These are phyloP conservation scores for Phytopythium vexans DNA, from an alignment of 352 stramenopile genomes.

Conservation along the genomic window DNA sequence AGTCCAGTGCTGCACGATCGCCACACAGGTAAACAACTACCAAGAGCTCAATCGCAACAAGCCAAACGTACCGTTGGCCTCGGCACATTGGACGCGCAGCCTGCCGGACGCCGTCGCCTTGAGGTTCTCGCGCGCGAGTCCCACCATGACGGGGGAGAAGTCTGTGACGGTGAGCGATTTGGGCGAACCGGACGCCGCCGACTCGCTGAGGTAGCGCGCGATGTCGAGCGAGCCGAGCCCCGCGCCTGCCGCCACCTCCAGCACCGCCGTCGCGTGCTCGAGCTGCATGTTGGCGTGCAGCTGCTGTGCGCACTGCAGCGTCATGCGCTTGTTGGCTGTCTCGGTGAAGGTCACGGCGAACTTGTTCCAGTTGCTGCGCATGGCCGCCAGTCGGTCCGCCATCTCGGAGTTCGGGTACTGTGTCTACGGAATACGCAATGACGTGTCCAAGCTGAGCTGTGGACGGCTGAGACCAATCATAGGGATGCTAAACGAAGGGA, in stretches of 20 bases:
- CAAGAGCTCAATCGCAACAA: background rate
- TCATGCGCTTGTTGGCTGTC: conserved; percentile 43
- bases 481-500: too few species aligned
- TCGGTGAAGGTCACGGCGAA: conserved; percentile 35
- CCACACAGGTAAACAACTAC: too few species aligned
- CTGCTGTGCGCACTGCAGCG: conserved; percentile 37
- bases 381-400: too few species aligned
- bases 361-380: conserved; percentile 42
- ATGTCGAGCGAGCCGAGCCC: conserved; percentile 46
- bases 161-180: conserved; percentile 37
- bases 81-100: conserved; percentile 12
- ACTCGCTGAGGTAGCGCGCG: conserved; percentile 8
- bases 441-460: too few species aligned
- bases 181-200: too few species aligned
- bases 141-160: conserved; percentile 42
- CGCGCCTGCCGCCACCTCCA: conserved; percentile 46
- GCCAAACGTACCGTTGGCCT: conserved; percentile 28
- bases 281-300: conserved; percentile 51
- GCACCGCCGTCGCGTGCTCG: conserved; percentile 25
- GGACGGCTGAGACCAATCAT: too few species aligned
- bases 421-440: too few species aligned
- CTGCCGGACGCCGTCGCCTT: conserved; percentile 12
- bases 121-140: conserved; percentile 28
- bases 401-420: too few species aligned
- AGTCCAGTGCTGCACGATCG: conserved; percentile 30